Evolutionary conservation across 495 filamentous ascomycete genomes (phyloP).

Genomic region (Lentithecium fluviatile): DNA sequence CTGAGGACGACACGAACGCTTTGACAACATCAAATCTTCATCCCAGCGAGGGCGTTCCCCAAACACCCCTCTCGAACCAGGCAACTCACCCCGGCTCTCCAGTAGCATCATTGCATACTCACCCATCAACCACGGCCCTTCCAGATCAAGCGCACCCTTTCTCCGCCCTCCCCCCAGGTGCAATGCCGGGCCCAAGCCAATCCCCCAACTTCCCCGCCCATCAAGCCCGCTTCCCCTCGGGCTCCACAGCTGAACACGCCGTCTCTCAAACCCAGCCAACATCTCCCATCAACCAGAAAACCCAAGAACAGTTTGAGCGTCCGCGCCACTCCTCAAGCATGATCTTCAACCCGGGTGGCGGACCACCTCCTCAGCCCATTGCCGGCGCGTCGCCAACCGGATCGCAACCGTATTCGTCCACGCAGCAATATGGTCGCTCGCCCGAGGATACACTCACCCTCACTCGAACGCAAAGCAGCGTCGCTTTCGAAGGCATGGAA

Average conservation of each 20-base stretch:
- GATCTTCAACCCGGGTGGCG: conserved; percentile 20
- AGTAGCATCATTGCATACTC: conserved; percentile 34
- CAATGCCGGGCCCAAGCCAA: conserved; percentile 6
- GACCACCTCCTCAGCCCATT: conserved; percentile 30
- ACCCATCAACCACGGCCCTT: conserved; percentile 29
- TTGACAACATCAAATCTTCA: conserved; percentile 26
- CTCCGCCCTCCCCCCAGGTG: conserved; percentile 20
- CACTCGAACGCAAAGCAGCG: neutral
- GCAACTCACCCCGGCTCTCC: conserved; percentile 35
- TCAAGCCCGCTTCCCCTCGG: conserved; percentile 24
- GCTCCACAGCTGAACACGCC: neutral
- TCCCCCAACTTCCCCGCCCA: conserved; percentile 32
- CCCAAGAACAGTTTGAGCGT: conserved; percentile 12
- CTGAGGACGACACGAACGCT: conserved; percentile 16
- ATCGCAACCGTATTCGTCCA: neutral
- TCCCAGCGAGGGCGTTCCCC: conserved; percentile 12
- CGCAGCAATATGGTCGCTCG: neutral
- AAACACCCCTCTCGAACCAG: conserved; percentile 23
- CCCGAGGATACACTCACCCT: neutral
- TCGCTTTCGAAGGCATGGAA: conserved; percentile 34
- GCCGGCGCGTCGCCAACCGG: conserved; percentile 3
- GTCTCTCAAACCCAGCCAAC: conserved; percentile 1
- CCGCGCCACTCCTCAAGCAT: conserved; percentile 28
- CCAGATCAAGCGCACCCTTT: conserved; percentile 19
- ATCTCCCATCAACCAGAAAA: conserved; percentile 9